Percentiles rank a stretch among this genome's conserved stretches.
Evolutionary conservation across 495 filamentous ascomycete species (phyloP).

Genomic region (Aspergillus wentii): DNA sequence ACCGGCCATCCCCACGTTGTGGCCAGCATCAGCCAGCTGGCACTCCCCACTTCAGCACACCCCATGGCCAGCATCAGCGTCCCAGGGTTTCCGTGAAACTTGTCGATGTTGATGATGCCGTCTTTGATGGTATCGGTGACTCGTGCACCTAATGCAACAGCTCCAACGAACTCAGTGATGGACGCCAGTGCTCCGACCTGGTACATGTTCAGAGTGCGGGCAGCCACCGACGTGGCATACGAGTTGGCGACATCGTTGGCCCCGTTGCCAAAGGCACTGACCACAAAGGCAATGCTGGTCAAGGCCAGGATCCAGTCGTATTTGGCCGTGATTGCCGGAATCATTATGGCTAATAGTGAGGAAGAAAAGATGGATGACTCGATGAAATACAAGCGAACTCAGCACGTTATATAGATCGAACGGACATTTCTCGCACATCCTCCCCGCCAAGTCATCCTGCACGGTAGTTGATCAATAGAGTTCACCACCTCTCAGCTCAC

Average conservation of each 20-base stretch:
- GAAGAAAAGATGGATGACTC: too few relatives aligned
- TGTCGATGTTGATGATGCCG: conserved; percentile 52
- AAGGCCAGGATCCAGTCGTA: conserved; percentile 49
- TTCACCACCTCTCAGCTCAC: too few relatives aligned
- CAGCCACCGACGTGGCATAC: conserved; percentile 36
- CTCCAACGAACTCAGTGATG: conserved; percentile 51
- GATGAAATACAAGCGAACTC: too few relatives aligned
- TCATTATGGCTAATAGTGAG: conserved; percentile 19
- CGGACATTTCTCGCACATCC: too few relatives aligned
- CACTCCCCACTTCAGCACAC: conserved; percentile 55
- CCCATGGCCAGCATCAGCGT: conserved; percentile 59
- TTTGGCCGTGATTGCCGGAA: conserved; percentile 22
- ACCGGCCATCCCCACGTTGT: conserved; percentile 55
- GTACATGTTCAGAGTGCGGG: conserved; percentile 32
- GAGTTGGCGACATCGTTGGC: conserved; percentile 45
- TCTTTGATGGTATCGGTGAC: conserved; percentile 65
- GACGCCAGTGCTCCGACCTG: conserved; percentile 30
- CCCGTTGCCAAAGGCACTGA: conserved; percentile 41
- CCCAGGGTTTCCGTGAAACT: conserved; percentile 48
- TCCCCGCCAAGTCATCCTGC: too few relatives aligned
- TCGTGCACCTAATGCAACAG: conserved; percentile 57
- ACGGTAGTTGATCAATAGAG: too few relatives aligned
- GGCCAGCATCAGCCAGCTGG: conserved; percentile 54
- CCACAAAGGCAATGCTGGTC: conserved; percentile 37
- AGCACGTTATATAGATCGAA: too few relatives aligned